Conservation (phyloP, 257 asterid genomes). For the Ophiorrhiza pumila region DNA sequence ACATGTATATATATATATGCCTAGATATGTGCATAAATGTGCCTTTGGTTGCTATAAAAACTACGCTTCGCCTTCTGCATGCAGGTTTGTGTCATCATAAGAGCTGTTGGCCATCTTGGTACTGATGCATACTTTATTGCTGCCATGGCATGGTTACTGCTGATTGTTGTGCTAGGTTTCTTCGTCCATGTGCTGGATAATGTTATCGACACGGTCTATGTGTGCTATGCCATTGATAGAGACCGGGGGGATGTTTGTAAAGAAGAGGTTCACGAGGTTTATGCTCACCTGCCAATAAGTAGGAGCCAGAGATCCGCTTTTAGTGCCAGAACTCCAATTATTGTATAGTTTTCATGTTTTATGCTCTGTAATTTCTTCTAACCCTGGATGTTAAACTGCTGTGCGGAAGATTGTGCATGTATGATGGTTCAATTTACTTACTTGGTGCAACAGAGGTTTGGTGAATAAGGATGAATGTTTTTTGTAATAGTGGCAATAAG, state of each 20-base stretch:
- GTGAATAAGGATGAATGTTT: slow-evolving; percentile 19
- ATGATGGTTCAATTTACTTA: slow-evolving; percentile 7
- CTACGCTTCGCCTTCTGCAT: background rate
- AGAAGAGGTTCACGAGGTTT: slow-evolving; percentile 88
- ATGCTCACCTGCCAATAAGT: slow-evolving; percentile 86
- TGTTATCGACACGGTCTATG: slow-evolving; percentile 75
- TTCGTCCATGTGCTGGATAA: slow-evolving; percentile 78
- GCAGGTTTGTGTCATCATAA: slow-evolving; percentile 72
- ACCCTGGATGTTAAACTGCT: slow-evolving; percentile 20
- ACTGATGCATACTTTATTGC: slow-evolving; percentile 70
- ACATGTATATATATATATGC: too few relatives aligned
- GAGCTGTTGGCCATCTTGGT: slow-evolving; percentile 54
- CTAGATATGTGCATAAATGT: background rate
- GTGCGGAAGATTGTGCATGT: slow-evolving; percentile 4
- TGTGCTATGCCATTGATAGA: slow-evolving; percentile 87
- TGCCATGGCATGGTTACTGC: slow-evolving; percentile 67
- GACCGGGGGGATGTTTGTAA: slow-evolving; percentile 85
- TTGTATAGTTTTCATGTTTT: slow-evolving; percentile 43
- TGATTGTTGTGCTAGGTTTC: slow-evolving; percentile 61
- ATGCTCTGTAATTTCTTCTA: slow-evolving; percentile 29
- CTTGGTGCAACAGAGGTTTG: slow-evolving; percentile 10
- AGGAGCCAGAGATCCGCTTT: slow-evolving; percentile 72
- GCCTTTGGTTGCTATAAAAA: background rate
- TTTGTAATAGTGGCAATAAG: background rate
- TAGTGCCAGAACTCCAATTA: slow-evolving; percentile 44